phyloP scores from a whole-genome alignment of 2,329 filamentous ascomycete genomes.

The Cladosporium velox region DNA sequence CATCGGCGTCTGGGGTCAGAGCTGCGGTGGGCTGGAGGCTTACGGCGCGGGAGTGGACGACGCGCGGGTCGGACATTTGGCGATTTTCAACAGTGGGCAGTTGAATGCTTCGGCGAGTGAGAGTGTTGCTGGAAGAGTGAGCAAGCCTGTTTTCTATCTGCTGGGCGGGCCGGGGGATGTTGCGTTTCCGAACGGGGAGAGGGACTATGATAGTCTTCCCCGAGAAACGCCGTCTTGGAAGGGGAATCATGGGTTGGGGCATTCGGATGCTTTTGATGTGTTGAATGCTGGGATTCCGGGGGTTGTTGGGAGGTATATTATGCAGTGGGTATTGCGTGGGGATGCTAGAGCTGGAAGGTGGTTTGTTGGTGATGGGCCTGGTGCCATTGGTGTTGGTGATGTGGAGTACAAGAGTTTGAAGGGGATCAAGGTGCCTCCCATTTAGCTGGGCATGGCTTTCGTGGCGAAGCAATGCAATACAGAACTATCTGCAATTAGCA shows the following conservation, averaged over 20 bases:
- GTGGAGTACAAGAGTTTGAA: slow-evolving; percentile 4
- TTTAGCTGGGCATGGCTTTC: background rate
- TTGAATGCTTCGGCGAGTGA: background rate
- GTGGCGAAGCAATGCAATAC: no score
- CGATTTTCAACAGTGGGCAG: slow-evolving; percentile 7
- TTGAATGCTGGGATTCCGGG: background rate
- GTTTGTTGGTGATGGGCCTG: background rate
- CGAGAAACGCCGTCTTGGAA: background rate
- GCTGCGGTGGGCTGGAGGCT: slow-evolving; percentile 4
- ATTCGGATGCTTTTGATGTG: background rate
- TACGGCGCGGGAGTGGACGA: background rate
- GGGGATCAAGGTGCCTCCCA: background rate
- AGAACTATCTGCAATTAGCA: no score
- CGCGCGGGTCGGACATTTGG: background rate
- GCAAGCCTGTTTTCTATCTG: background rate
- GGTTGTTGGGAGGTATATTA: background rate
- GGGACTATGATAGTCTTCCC: background rate
- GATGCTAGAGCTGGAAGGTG: background rate
- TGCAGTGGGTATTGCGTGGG: slow-evolving; percentile 1
- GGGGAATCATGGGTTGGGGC: background rate
- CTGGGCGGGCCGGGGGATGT: slow-evolving; percentile 2
- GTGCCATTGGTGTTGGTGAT: background rate
- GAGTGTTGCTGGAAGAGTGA: background rate
- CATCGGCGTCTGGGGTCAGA: slow-evolving; percentile 11
- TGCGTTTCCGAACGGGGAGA: slow-evolving; percentile 3